Percentiles rank a stretch among this genome's conserved stretches.
These are phyloP conservation scores for Myriosclerotinia curreyana DNA, from an alignment of 2,329 filamentous ascomycete species.

Conservation along the genomic window DNA sequence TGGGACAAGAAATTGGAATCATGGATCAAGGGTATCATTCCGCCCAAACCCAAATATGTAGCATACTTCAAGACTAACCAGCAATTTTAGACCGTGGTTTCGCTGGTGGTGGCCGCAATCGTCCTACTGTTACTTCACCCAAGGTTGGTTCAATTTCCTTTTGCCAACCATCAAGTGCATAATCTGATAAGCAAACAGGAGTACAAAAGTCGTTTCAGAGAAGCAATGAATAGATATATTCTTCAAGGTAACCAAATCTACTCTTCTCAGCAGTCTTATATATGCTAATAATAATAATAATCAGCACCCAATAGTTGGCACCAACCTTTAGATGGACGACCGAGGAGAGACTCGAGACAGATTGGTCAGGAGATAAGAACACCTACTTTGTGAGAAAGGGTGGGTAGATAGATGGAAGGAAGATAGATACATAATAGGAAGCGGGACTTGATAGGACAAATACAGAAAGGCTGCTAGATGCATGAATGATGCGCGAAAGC, in stretches of 20 bases:
- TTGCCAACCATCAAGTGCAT: neutral
- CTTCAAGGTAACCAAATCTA: conserved; percentile 34
- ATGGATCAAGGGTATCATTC: conserved; percentile 75
- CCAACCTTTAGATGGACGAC: conserved; percentile 24
- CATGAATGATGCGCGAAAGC: neutral
- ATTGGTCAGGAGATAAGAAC: conserved; percentile 5
- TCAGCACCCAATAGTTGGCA: conserved; percentile 29
- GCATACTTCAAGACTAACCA: neutral
- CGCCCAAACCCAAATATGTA: too few relatives aligned
- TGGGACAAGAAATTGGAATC: conserved; percentile 99
- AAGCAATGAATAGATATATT: conserved; percentile 88
- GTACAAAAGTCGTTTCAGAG: conserved; percentile 92
- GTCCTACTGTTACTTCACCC: conserved; percentile 93
- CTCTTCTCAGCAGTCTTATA: neutral
- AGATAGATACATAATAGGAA: neutral
- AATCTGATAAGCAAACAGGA: conserved; percentile 43
- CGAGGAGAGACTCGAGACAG: conserved; percentile 21
- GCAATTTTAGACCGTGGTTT: conserved; percentile 65
- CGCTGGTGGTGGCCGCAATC: conserved; percentile 69
- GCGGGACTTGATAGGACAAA: neutral
- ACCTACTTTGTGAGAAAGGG: neutral
- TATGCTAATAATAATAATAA: conserved; percentile 5
- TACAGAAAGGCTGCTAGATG: neutral
- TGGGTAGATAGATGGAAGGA: too few relatives aligned
- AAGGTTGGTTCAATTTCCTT: conserved; percentile 58